These are phyloP conservation scores for Globisporangium middletonii DNA, from an alignment of 352 stramenopile genomes.

Conservation along the genomic window DNA sequence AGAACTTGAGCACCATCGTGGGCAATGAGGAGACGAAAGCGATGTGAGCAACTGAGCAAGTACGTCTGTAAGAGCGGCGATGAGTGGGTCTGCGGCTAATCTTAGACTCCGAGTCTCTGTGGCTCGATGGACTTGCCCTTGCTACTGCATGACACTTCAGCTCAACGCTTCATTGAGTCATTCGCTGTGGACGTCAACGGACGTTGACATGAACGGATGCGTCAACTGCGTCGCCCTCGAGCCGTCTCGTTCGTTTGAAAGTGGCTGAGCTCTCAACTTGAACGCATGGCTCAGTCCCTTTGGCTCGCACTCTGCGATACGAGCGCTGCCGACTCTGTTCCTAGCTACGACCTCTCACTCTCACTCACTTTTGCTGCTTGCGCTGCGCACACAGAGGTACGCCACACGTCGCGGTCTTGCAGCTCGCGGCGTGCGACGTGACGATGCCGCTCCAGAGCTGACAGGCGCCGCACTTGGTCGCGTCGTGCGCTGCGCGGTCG, in stretches of 20 bases:
- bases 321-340: neutral
- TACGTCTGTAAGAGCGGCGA: neutral
- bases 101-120: too few relatives aligned
- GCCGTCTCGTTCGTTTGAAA: too few relatives aligned
- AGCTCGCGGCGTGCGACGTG: conserved; percentile 23
- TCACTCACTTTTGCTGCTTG: conserved; percentile 7
- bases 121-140: too few relatives aligned
- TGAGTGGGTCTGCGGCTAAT: too few relatives aligned
- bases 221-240: too few relatives aligned
- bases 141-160: too few relatives aligned
- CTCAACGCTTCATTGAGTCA: too few relatives aligned
- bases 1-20: conserved; percentile 52
- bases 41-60: neutral
- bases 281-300: too few relatives aligned
- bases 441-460: conserved; percentile 52
- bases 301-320: too few relatives aligned
- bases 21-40: neutral
- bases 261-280: too few relatives aligned
- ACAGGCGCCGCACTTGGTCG: conserved; percentile 39
- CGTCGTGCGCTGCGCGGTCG: conserved; percentile 20
- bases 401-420: conserved; percentile 16
- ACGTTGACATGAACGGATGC: too few relatives aligned
- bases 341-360: neutral
- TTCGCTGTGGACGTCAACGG: too few relatives aligned
- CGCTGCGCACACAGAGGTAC: conserved; percentile 34